Evolutionary conservation across 495 filamentous ascomycete species (phyloP), one percentile per base, ranked within the genome.

Genomic region (Neurospora hispaniola): DNA sequence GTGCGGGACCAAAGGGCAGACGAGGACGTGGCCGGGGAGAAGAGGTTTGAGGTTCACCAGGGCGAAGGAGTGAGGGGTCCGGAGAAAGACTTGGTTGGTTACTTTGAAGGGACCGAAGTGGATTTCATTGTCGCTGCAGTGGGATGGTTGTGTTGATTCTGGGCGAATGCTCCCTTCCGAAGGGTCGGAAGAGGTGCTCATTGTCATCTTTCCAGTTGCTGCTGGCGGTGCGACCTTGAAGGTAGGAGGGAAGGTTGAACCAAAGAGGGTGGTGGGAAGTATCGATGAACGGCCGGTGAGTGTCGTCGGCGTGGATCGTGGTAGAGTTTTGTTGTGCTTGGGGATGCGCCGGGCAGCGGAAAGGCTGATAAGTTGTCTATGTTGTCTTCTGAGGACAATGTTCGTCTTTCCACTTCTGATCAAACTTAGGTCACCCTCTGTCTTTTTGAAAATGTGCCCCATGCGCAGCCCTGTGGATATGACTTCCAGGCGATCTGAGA

Each of bases 21-120:
- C 87, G 38, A 99, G 91, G 71, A 98, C 91, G 83, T 99, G 96
- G 68, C 96, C 96, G 0, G 96, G 94, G 1, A 98, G 88, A 20
- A 99, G 88, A 14, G 96, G 96, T 81, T 97, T 97, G 77, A 98
- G 88, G 85, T 98, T 98, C 31, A 97, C 94, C 70, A 97, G 87
- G 73, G 92, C 92, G 85, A 92, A 96, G 79, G 90, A 90, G 77
- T 90, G 86, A 14, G 90, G 85, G 12, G 94, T 97, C 75, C 81
- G 84, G 83, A 96, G 87, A 87, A 99, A 99, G 84, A 97, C 92
- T 79, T 91, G 89, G 69, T 83, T 80, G 12, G 90, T 91, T 69
- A 92, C 89, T 27, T 90, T 82, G 73, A 89, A 92, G 16, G 85
- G 82, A 23, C 89, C 90, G 73, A 92, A 92, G 80, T 88, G 81